These are phyloP conservation scores for Paecilomyces dactylethromorphus DNA, from an alignment of 2,329 filamentous ascomycete genomes.

Conservation along the genomic window DNA sequence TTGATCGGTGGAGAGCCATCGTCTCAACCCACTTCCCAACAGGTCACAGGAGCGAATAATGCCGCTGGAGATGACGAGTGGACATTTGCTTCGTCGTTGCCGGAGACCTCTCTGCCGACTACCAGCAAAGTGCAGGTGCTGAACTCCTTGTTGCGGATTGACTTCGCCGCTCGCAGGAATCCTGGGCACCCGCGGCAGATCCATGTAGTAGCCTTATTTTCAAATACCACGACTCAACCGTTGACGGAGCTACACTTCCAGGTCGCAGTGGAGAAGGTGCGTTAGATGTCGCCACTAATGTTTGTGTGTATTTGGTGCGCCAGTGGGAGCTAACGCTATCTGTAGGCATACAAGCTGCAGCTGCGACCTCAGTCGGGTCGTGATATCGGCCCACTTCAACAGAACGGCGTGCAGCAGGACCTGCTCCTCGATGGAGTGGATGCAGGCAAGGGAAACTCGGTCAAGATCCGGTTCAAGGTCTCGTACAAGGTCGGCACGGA, in stretches of 20 bases:
- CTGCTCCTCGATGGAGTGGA: slow-evolving; percentile 73
- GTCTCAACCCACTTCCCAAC: slow-evolving; percentile 15
- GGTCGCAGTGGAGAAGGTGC: slow-evolving; percentile 86
- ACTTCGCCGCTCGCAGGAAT: slow-evolving; percentile 62
- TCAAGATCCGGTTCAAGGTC: slow-evolving; percentile 86
- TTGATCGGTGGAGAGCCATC: slow-evolving; percentile 17
- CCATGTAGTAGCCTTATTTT: slow-evolving; percentile 70
- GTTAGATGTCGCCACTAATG: slow-evolving; percentile 7
- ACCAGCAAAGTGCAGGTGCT: slow-evolving; percentile 62
- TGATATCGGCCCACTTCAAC: slow-evolving; percentile 62
- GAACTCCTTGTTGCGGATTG: slow-evolving; percentile 64
- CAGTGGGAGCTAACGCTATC: slow-evolving; percentile 3
- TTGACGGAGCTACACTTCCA: slow-evolving; percentile 82
- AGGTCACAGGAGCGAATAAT: slow-evolving; percentile 28
- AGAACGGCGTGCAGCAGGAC: slow-evolving; percentile 72
- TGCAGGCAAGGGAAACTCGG: slow-evolving; percentile 63
- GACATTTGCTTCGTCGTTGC: slow-evolving; percentile 84
- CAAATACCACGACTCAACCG: slow-evolving; percentile 66
- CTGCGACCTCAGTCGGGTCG: slow-evolving; percentile 82
- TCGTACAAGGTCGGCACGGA: slow-evolving; percentile 64
- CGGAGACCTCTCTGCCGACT: slow-evolving; percentile 52
- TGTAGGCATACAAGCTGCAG: slow-evolving; percentile 69
- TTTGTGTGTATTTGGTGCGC: background rate
- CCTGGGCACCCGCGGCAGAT: slow-evolving; percentile 52
- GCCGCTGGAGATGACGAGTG: slow-evolving; percentile 75